These are phyloP conservation scores for Trametes sp. DNA, from an alignment of 1,284 basidiomycete species.

Conservation along the genomic window DNA sequence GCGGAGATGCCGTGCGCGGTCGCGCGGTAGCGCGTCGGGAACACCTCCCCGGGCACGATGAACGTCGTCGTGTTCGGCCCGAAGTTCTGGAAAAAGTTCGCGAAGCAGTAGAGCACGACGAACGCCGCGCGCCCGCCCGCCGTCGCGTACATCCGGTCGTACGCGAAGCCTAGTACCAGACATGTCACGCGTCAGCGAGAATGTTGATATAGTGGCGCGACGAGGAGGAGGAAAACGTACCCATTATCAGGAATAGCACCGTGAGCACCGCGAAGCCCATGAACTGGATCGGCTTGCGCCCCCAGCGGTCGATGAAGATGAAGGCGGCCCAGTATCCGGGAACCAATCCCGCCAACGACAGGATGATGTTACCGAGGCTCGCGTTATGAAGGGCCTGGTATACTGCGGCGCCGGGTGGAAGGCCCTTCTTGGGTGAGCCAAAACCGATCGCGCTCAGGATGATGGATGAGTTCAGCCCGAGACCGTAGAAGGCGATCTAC, in stretches of 20 bases:
- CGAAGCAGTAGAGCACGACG: constrained; percentile 80
- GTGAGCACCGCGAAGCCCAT: constrained; percentile 81
- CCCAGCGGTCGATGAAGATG: constrained; percentile 75
- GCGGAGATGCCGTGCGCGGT: constrained; percentile 89
- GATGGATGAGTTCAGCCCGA: constrained; percentile 82
- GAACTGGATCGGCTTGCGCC: constrained; percentile 78
- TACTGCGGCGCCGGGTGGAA: constrained; percentile 48
- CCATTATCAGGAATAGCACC: constrained; percentile 68
- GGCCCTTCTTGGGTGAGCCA: constrained; percentile 47
- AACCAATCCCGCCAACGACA: constrained; percentile 74
- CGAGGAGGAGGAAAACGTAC: constrained; percentile 41
- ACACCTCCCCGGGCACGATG: constrained; percentile 83
- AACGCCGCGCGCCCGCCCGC: constrained; percentile 65
- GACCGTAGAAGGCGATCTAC: constrained; percentile 86
- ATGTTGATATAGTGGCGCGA: not conserved
- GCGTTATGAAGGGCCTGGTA: constrained; percentile 63
- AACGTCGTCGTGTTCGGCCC: constrained; percentile 88
- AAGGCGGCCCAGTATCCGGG: constrained; percentile 81
- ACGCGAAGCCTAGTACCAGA: constrained; percentile 84
- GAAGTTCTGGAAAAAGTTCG: constrained; percentile 80
- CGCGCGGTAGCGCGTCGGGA: constrained; percentile 88
- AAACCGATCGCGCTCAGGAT: constrained; percentile 67
- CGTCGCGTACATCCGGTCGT: constrained; percentile 68
- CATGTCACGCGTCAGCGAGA: no score
- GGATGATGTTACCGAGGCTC: constrained; percentile 71